Evolutionary conservation across 495 filamentous ascomycete genomes (phyloP).

Genomic region (Aspergillus conjunctus): DNA sequence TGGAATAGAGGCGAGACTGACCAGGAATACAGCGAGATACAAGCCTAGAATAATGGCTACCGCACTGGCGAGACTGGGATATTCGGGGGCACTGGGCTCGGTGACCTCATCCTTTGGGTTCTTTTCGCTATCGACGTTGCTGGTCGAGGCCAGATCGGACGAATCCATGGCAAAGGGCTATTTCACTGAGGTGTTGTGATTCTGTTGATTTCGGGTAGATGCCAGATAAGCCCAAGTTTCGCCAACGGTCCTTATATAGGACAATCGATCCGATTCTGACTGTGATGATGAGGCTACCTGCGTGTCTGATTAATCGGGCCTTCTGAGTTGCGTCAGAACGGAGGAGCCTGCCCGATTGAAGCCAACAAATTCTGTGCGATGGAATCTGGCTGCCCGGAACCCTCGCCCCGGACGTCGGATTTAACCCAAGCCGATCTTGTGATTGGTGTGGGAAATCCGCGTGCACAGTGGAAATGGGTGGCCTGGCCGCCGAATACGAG

Average conservation of each 20-base stretch:
- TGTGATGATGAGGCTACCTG: too few relatives aligned
- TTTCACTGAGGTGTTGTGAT: too few relatives aligned
- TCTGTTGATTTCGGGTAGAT: too few relatives aligned
- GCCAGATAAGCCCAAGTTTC: too few relatives aligned
- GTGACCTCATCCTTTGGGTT: conserved; percentile 1
- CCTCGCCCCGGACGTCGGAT: neutral
- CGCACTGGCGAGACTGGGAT: conserved; percentile 6
- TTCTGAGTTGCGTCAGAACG: neutral
- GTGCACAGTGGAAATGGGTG: neutral
- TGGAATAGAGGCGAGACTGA: conserved; percentile 9
- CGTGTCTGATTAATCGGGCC: too few relatives aligned
- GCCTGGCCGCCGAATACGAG: neutral
- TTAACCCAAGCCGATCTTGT: neutral
- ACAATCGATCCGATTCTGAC: too few relatives aligned
- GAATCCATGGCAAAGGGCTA: neutral
- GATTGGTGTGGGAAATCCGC: neutral
- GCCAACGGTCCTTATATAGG: too few relatives aligned
- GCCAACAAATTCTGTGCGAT: neutral
- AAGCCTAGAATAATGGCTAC: conserved; percentile 29
- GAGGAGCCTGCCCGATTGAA: neutral
- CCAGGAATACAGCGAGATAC: conserved; percentile 52
- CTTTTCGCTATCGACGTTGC: conserved; percentile 11
- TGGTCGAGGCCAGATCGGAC: neutral
- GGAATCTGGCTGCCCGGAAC: neutral
- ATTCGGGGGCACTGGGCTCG: neutral